Evolutionary conservation across 139 green algal genomes (phyloP).

Genomic region (Coccomyxa sp.): DNA sequence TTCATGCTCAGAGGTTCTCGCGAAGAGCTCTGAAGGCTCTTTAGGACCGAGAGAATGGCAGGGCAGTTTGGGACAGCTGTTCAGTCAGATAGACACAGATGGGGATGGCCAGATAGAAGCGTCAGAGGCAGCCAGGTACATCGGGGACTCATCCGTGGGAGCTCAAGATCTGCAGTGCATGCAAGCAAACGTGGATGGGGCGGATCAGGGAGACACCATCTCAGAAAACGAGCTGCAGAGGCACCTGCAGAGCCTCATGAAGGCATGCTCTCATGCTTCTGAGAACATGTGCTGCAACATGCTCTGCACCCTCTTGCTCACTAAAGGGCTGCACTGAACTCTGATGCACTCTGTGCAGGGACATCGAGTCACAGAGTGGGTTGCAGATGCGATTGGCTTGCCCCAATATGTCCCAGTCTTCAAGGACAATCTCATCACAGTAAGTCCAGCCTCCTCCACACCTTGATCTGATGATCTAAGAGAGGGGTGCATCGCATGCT

Average conservation of each 20-base stretch:
- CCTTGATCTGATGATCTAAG: too few relatives aligned
- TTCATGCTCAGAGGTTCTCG: too few relatives aligned
- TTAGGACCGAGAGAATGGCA: slow-evolving; percentile 1
- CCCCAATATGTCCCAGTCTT: slow-evolving; percentile 49
- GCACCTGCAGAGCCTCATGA: slow-evolving; percentile 32
- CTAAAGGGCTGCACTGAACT: background rate
- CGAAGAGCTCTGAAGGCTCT: too few relatives aligned
- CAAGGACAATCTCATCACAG: slow-evolving; percentile 35
- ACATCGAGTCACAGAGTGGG: slow-evolving; percentile 42
- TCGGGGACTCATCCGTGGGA: slow-evolving; percentile 19
- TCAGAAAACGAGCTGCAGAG: slow-evolving; percentile 30
- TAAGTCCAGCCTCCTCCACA: too few relatives aligned
- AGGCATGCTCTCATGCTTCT: slow-evolving; percentile 13
- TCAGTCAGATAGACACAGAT: slow-evolving; percentile 27
- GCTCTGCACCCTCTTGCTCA: background rate
- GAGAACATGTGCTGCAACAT: background rate
- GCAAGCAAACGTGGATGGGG: slow-evolving; percentile 28
- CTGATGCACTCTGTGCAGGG: slow-evolving; percentile 1
- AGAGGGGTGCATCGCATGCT: too few relatives aligned
- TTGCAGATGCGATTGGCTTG: slow-evolving; percentile 38
- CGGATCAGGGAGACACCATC: slow-evolving; percentile 28
- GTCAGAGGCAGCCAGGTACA: slow-evolving; percentile 25
- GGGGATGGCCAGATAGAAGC: slow-evolving; percentile 31
- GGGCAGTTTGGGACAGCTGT: slow-evolving; percentile 21
- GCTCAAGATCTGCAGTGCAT: slow-evolving; percentile 21